Evolutionary conservation across 768 basidiomycete species (phyloP).

Genomic region (Trametes elegans): DNA sequence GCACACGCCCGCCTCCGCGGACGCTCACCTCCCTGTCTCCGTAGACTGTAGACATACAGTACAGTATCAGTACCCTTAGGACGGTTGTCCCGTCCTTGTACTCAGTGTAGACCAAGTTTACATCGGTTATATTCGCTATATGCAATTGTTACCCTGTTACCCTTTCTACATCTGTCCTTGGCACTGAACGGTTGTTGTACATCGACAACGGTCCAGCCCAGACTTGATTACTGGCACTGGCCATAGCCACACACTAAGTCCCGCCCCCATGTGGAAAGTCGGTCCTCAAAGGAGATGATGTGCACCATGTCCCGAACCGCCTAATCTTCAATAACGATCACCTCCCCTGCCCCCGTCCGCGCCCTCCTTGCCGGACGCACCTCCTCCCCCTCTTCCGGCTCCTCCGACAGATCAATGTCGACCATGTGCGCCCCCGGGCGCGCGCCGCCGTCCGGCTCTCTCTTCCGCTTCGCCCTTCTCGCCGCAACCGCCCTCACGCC

Average conservation of each 20-base stretch:
- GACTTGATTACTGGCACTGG: too few relatives aligned
- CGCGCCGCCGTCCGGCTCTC: conserved; percentile 7
- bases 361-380: conserved; percentile 3
- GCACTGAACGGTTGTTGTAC: too few relatives aligned
- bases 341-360: conserved; percentile 17
- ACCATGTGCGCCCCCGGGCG: not conserved
- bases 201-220: too few relatives aligned
- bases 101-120: not conserved
- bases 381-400: not conserved
- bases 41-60: not conserved
- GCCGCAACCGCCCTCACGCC: not conserved
- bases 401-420: conserved; percentile 11
- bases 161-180: too few relatives aligned
- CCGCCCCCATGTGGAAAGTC: too few relatives aligned
- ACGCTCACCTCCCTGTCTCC: too few relatives aligned
- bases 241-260: too few relatives aligned
- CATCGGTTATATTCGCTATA: too few relatives aligned
- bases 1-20: too few relatives aligned
- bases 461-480: conserved; percentile 23
- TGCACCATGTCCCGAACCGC: too few relatives aligned
- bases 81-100: not conserved
- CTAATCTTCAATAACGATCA: conserved; percentile 31
- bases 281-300: too few relatives aligned
- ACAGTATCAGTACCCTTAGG: not conserved
- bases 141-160: too few relatives aligned